These are phyloP conservation scores for Penicillium goetzii DNA, from an alignment of 495 filamentous ascomycete genomes.

Conservation along the genomic window DNA sequence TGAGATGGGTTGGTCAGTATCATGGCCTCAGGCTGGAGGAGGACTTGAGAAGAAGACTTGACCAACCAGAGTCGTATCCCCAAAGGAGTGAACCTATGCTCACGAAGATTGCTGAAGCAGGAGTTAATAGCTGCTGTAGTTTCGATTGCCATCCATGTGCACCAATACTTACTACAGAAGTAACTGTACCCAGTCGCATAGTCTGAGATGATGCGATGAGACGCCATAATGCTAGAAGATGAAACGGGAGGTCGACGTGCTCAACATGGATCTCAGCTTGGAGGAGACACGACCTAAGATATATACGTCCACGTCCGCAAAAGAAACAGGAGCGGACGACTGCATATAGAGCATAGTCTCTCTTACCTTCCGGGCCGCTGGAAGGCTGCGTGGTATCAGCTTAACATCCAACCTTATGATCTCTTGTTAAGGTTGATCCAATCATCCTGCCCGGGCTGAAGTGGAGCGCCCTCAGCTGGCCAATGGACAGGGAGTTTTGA, in stretches of 20 bases:
- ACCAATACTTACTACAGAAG: not conserved
- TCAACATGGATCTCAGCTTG: not conserved
- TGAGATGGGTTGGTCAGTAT: not conserved
- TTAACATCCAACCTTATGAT: not conserved
- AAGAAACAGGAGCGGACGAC: not conserved
- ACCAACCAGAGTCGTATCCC: constrained; percentile 1
- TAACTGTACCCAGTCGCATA: not conserved
- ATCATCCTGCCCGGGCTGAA: not conserved
- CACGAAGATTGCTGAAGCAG: not conserved
- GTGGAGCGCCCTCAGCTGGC: too few relatives aligned
- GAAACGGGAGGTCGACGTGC: not conserved
- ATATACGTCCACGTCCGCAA: not conserved
- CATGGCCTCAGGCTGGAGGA: not conserved
- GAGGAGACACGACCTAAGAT: not conserved
- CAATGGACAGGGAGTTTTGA: not conserved
- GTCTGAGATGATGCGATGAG: not conserved
- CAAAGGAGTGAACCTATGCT: constrained; percentile 1
- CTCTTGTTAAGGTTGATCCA: not conserved
- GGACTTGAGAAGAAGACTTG: not conserved
- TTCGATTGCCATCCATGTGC: not conserved
- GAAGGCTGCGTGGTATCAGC: not conserved
- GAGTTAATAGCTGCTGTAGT: not conserved
- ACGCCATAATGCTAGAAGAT: not conserved
- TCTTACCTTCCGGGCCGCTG: not conserved
- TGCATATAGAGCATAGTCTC: not conserved